Percentiles rank a stretch among this genome's conserved stretches.
Evolutionary conservation across 192 early-diverging fungal species (phyloP).

Genomic region (Fimicolochytrium jonesii): DNA sequence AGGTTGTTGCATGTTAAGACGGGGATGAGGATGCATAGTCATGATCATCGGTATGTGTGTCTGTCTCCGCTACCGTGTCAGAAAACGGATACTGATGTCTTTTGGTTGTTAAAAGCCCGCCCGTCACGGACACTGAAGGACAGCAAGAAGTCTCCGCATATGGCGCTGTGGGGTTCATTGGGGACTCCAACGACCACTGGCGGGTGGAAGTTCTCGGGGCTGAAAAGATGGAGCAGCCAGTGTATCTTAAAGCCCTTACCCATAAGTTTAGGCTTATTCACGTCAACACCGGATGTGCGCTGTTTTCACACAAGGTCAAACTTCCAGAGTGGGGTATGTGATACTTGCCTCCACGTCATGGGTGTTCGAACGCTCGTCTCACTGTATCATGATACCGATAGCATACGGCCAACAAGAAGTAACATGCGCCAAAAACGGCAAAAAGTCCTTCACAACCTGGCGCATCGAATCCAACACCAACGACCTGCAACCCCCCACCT

Average conservation of each 20-base stretch:
- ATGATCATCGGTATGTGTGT: constrained; percentile 34
- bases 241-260: constrained; percentile 53
- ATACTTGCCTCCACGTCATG: too few species aligned
- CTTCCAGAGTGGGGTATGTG: constrained; percentile 81
- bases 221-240: constrained; percentile 53
- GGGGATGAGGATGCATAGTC: constrained; percentile 39
- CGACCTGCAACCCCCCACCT: constrained; percentile 24
- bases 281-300: constrained; percentile 66
- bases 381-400: not conserved
- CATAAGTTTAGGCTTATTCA: constrained; percentile 71
- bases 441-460: constrained; percentile 23
- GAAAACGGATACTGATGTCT: too few species aligned
- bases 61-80: too few species aligned
- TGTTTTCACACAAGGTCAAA: constrained; percentile 68
- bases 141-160: constrained; percentile 51
- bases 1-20: constrained; percentile 56
- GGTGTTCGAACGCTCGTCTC: too few species aligned
- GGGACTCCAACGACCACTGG: constrained; percentile 94
- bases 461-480: constrained; percentile 41
- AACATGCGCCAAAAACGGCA: constrained; percentile 77
- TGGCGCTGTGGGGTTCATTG: constrained; percentile 55
- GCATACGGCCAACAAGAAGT: constrained; percentile 84
- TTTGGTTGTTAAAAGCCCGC: too few species aligned
- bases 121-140: constrained; percentile 42
- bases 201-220: constrained; percentile 68